Evolutionary conservation across 345 rosid species (phyloP).

Genomic region (Xanthoceras sorbifolium): DNA sequence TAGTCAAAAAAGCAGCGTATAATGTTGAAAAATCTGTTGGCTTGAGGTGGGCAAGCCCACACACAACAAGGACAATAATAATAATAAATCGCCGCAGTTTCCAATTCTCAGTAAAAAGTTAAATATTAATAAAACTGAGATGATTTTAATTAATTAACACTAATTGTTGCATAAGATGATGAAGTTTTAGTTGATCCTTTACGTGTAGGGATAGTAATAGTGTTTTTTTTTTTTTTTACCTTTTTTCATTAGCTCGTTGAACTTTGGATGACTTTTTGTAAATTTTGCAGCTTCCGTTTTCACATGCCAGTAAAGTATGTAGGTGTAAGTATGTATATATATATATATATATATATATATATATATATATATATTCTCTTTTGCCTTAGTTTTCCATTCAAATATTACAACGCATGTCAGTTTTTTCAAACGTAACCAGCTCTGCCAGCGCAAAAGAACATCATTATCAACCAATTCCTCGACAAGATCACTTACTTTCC

Average conservation of each 20-base stretch:
- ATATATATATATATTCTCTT: neutral
- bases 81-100: neutral
- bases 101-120: neutral
- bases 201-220: too few species aligned
- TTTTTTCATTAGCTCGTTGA: too few species aligned
- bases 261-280: neutral
- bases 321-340: too few species aligned
- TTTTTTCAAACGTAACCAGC: neutral
- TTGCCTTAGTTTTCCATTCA: neutral
- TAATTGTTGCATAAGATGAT: neutral
- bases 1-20: conserved; percentile 24
- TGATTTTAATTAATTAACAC: neutral
- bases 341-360: too few species aligned
- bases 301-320: neutral
- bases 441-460: conserved; percentile 1
- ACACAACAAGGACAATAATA: neutral
- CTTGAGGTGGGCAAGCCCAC: neutral
- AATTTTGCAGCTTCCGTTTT: neutral
- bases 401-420: neutral
- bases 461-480: neutral
- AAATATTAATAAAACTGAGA: neutral
- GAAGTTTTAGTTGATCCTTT: too few species aligned
- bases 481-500: neutral
- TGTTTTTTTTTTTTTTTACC: too few species aligned
- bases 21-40: conserved; percentile 19